These are phyloP conservation scores for Phylloboletellus chloephorus DNA, from an alignment of 1,284 basidiomycete species.

Conservation along the genomic window DNA sequence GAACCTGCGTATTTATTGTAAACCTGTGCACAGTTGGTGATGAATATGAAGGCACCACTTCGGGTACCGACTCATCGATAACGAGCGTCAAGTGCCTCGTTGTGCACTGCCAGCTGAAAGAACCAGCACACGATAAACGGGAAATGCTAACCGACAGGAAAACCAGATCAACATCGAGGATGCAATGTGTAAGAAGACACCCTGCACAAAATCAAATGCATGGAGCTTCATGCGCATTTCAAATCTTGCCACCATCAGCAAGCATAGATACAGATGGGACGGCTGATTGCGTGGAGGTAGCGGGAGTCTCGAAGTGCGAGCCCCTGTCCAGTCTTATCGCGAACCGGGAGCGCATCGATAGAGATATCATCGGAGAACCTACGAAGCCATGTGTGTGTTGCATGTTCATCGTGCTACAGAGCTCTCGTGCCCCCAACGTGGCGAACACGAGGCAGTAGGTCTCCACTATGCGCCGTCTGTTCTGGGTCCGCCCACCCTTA, in stretches of 20 bases:
- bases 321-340: conserved; percentile 19
- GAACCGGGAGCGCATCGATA: conserved; percentile 8
- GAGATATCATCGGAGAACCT: conserved; percentile 6
- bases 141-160: conserved; percentile 7
- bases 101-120: conserved; percentile 23
- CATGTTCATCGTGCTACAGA: conserved; percentile 6
- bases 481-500: conserved; percentile 6
- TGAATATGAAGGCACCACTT: conserved; percentile 22
- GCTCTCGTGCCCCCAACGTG: conserved; percentile 20
- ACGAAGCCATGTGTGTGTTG: conserved; percentile 4
- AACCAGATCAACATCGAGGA: conserved; percentile 24
- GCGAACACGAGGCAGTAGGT: conserved; percentile 23
- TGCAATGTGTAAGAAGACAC: conserved; percentile 23
- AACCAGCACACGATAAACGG: conserved; percentile 19
- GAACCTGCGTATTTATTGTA: conserved; percentile 21
- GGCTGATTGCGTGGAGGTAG: conserved; percentile 7
- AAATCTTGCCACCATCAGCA: conserved; percentile 15
- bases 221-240: conserved; percentile 17
- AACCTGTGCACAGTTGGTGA: conserved; percentile 19
- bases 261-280: conserved; percentile 15
- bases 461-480: conserved; percentile 7
- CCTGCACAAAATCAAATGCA: conserved; percentile 26
- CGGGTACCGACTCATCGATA: conserved; percentile 19
- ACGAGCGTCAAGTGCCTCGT: conserved; percentile 21
- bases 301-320: neutral